Base-by-base conservation (phyloP, 352 stramenopile genomes). In the Phytophthora sansomeana region DNA sequence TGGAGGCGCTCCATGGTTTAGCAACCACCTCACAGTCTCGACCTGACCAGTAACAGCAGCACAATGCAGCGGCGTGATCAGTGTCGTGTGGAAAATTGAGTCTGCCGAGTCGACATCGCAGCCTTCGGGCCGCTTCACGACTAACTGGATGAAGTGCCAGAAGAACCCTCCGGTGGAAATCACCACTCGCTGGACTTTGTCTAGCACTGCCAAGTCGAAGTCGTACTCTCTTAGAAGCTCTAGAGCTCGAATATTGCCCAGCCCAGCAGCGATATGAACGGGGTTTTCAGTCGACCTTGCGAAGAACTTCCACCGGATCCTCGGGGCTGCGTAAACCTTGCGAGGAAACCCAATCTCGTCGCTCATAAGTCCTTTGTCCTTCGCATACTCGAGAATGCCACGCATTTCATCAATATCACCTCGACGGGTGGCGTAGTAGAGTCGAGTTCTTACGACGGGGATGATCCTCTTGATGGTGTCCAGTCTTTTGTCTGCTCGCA, bases 141-240 rank as follows among this genome's bases (percentile, higher is more conserved):
- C 75, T 17, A 84, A 75, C 30, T 74, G 73, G 29, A 69, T 73
- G 48, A 93, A 85, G 55, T 89, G 88, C 78, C 74, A 90, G 38
- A 93, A 91, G 29, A 91, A 47, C 17, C 89, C 80, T 10, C 84
- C 82, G 14, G 82, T 93, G 33, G 67, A 87, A 35, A 93, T 75
- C 5, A 83, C 75, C 29, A 91, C 77, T 36, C 84, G 82, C 14
- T 72, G 73, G 49, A 92, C 78, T 58, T 93, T 93, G 65, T 93
- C 85, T 24, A 89, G 58, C 13, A 66, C 58, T 16, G 75, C 78
- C 33, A 90, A 41, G 14, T 77, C 63, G 28, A 93, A 92, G 16
- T 79, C 83, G 19, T 71, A 72, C 14, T 57, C 44, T 19, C 64
- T 36, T 16, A 93, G 56, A 24, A 93, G 44, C 46, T 88, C 68